Evolutionary conservation across 2,329 filamentous ascomycete genomes (phyloP), one percentile per base, ranked within the genome.

Genomic region (Neopestalotiopsis sp.): DNA sequence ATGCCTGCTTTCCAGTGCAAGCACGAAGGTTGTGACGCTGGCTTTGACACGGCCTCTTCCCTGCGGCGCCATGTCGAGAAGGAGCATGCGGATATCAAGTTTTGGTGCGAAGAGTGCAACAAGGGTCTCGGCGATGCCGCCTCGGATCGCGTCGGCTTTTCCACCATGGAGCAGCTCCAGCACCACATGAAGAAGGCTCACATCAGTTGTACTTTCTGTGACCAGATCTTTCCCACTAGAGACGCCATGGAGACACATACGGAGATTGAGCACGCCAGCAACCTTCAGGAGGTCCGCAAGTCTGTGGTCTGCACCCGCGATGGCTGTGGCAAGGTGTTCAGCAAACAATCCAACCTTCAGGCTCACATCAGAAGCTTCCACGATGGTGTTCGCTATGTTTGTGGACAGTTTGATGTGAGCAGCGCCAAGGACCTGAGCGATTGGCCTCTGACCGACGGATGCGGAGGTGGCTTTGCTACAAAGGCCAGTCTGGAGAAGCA

Each of bases 401-500:
- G 95, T 76, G 93, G 93, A 17, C 81, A 90, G 62, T 87, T 90
- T 12, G 89, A 92, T 73, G 81, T 94, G 1, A 83, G 81, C 9
- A 78, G 81, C 5, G 86, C 83, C n/a, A 83, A 84, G 7, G 89
- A 89, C 59, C 81, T 96, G 1, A 80, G 82, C 10, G 83, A 80
- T 5, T 97, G 94, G 92, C 84, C 88, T 68, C 87, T 86, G 28
- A 81, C 86, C 10, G 85, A 90, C 65, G 93, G 91, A 17, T 98
- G 95, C 76, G 92, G 91, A 2, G 88, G 90, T 70, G 87, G 87
- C 45, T 96, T 97, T 76, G 88, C 89, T 69, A 92, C 91, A 70
- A 97, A 97, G 79, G 87, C 89, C 20, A 90, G 90, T 38, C 86
- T 98, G 0, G 92, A 95, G 78, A 92, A 96, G 73, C 95, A 98